A percentile compares a stretch with the other conserved stretches of the same genome.
Conservation (phyloP, 371 early-diverging fungal species). For the Dichotomocladium elegans region DNA sequence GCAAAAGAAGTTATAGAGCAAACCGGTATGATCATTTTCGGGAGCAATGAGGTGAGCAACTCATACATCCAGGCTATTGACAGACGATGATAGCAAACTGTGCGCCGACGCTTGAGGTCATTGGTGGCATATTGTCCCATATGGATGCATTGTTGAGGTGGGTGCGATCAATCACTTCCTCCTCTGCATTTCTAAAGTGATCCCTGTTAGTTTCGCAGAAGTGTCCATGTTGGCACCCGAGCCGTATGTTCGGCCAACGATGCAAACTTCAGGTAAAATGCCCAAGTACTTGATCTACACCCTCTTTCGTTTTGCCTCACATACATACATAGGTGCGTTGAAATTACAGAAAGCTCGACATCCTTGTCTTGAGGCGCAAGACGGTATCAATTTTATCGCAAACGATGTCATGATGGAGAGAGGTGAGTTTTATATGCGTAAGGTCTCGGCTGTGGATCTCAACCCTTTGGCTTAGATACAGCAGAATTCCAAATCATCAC, state of each 20-base stretch:
- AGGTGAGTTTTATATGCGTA: too few species aligned
- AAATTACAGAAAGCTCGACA: slow-evolving; percentile 75
- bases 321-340: slow-evolving; percentile 59
- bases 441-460: too few species aligned
- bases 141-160: slow-evolving; percentile 82
- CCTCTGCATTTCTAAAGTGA: too few species aligned
- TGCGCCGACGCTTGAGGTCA: slow-evolving; percentile 71
- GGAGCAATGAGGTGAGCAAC: not conserved
- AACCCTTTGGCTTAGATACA: slow-evolving; percentile 42
- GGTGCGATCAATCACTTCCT: too few species aligned
- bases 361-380: slow-evolving; percentile 94
- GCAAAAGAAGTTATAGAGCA: slow-evolving; percentile 85
- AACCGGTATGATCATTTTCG: slow-evolving; percentile 43
- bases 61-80: not conserved
- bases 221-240: slow-evolving; percentile 79
- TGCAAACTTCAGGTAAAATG: slow-evolving; percentile 47
- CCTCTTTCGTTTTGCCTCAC: not conserved
- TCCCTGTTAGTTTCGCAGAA: slow-evolving; percentile 87
- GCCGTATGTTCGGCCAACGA: slow-evolving; percentile 79
- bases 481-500: slow-evolving; percentile 79
- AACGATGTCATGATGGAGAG: slow-evolving; percentile 81
- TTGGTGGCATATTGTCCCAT: slow-evolving; percentile 76
- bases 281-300: not conserved
- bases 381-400: slow-evolving; percentile 88
- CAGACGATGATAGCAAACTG: slow-evolving; percentile 58